Evolutionary conservation across 2,329 filamentous ascomycete species (phyloP), one percentile per base, ranked within the genome.

Genomic region (Penicillium oxalicum): DNA sequence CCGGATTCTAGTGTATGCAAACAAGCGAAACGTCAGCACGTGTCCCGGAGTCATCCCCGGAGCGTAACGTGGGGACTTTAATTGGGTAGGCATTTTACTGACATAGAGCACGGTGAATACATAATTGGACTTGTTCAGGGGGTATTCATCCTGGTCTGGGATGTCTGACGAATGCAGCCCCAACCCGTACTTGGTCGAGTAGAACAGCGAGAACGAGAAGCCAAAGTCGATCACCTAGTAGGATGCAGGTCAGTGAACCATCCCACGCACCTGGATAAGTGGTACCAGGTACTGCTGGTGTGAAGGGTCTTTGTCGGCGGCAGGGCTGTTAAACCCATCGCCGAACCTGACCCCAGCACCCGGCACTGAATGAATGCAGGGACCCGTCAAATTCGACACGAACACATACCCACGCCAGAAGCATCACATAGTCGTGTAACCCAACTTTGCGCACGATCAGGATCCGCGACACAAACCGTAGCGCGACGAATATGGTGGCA

Each of bases 351-450:
- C 18, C 18, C 18, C 18, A 2, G 18, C 18, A 18, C 2, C 18
- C 18, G 18, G 18, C 18, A 18, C 18, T 18, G 18, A 18, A 18
- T 18, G 18, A 18, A 45, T 54, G 51, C 49, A 56, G 46, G 51
- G 39, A 40, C 45, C 40, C 42, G 8, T 32, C 29, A 4, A 32
- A 5, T 32, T 4, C 29, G 11, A 41, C 18, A 18, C 18, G 18
- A 34, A 11, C 12, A 42, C 64, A 51, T 62, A 82, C 68, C 91
- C 89, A 95, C 47, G 90, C 88, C 36, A 87, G 56, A 9, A 89
- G 68, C 68, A 95, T 93, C 59, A 87, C 80, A 68, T 84, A 86
- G 74, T 95, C 91, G 69, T 95, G 89, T 74, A 80, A 80, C 47
- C 78, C 82, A 44, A 89, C 70, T 47, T 79, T 83, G 57, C 80